Conservation (phyloP, 2,329 filamentous ascomycete genomes). For the Fusarium veterinarium region DNA sequence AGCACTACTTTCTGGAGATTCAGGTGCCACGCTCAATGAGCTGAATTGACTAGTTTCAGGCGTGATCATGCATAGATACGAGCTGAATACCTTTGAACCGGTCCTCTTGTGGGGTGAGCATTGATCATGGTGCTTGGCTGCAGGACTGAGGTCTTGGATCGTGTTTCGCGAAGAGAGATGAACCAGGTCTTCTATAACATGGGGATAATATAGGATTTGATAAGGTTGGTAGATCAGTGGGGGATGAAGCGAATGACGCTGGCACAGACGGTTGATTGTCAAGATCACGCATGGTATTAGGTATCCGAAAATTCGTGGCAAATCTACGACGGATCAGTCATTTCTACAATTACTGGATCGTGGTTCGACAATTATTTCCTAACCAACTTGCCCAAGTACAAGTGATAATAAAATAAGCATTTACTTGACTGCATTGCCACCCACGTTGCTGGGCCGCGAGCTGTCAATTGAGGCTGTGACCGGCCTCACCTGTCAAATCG, state of each 20-base stretch:
- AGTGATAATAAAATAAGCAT: no score
- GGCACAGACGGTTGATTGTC: neutral
- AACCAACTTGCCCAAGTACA: neutral
- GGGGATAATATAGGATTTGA: neutral
- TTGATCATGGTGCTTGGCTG: constrained; percentile 9
- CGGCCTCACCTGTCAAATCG: neutral
- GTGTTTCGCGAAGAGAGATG: neutral
- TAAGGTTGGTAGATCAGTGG: constrained; percentile 9
- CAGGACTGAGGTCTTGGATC: constrained; percentile 7
- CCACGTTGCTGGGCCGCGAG: neutral
- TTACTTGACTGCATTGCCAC: neutral
- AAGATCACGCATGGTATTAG: neutral
- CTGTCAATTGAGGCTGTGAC: constrained; percentile 7
- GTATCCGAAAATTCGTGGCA: neutral
- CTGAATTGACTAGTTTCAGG: constrained; percentile 5
- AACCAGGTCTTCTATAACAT: neutral
- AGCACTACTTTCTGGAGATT: neutral
- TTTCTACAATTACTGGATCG: neutral
- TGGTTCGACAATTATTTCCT: neutral
- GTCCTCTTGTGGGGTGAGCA: neutral
- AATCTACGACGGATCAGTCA: neutral
- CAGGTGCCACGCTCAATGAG: neutral
- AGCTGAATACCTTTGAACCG: neutral
- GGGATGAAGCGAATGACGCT: neutral
- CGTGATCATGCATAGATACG: constrained; percentile 11